phyloP scores from a whole-genome alignment of 2,329 filamentous ascomycete species.

The Xylaria polymorpha region DNA sequence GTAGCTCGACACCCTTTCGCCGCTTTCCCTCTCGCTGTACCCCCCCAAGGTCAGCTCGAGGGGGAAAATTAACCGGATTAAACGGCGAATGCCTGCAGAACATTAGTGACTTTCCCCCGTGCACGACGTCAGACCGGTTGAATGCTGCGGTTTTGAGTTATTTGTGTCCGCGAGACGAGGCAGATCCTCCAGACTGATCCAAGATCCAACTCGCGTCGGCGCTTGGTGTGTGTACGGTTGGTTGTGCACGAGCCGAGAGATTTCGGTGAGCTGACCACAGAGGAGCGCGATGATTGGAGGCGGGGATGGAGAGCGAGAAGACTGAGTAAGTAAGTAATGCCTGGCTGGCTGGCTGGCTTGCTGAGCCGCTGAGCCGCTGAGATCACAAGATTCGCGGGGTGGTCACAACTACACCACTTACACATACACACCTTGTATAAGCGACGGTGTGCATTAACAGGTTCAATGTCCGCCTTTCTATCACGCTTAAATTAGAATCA shows the following conservation, averaged over 20 bases:
- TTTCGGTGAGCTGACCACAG: constrained; percentile 34
- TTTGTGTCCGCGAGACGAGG: constrained; percentile 19
- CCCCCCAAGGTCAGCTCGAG: not conserved
- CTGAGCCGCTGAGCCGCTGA: constrained; percentile 23
- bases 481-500: not conserved
- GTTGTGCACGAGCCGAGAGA: constrained; percentile 13
- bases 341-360: not conserved
- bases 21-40: not conserved
- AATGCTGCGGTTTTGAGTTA: constrained; percentile 1
- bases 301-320: constrained; percentile 11
- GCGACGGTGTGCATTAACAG: not conserved
- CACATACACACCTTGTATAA: not conserved
- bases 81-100: not conserved
- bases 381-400: constrained; percentile 4
- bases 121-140: constrained; percentile 25
- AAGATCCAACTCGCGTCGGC: not conserved
- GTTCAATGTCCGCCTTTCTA: not conserved
- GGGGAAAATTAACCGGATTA: not conserved
- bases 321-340: no score
- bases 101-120: not conserved
- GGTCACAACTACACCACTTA: not conserved
- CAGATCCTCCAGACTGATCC: constrained; percentile 21
- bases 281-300: constrained; percentile 23
- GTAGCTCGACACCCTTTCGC: not conserved
- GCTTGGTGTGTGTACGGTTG: constrained; percentile 5